These are phyloP conservation scores for Xanthoceras sorbifolium DNA, from an alignment of 345 rosid genomes.

Conservation along the genomic window DNA sequence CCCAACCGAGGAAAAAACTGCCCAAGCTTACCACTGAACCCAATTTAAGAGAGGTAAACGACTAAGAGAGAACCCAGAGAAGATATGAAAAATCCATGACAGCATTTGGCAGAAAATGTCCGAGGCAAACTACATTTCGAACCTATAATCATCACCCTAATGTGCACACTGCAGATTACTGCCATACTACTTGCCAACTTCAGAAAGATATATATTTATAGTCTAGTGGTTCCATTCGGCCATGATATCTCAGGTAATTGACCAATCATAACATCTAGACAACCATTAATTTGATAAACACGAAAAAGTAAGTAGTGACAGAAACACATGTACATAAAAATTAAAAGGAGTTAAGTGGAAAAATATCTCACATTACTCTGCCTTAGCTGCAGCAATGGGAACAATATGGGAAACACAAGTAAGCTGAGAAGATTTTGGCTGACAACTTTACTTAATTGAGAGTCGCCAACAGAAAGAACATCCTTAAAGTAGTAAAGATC, in stretches of 20 bases:
- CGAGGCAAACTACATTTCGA: neutral
- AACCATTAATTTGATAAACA: neutral
- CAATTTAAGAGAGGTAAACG: neutral
- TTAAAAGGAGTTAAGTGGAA: slow-evolving; percentile 16
- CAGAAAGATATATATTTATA: neutral
- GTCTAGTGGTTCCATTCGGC: neutral
- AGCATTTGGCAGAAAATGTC: neutral
- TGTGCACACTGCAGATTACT: neutral
- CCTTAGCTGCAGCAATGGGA: slow-evolving; percentile 40
- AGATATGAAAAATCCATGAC: slow-evolving; percentile 3
- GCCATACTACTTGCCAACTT: neutral
- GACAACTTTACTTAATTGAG: slow-evolving; percentile 48
- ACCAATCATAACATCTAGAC: neutral
- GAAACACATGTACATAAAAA: neutral
- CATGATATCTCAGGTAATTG: neutral
- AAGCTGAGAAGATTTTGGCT: slow-evolving; percentile 44
- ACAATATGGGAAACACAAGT: slow-evolving; percentile 54
- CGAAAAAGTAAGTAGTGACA: neutral
- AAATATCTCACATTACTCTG: slow-evolving; percentile 49
- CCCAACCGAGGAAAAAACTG: neutral
- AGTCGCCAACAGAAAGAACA: slow-evolving; percentile 50
- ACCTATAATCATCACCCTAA: neutral
- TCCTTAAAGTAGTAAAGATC: slow-evolving; percentile 72
- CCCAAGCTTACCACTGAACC: neutral
- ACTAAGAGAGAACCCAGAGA: neutral